phyloP scores from a whole-genome alignment of 345 rosid genomes.

The Melastoma malabathricum region DNA sequence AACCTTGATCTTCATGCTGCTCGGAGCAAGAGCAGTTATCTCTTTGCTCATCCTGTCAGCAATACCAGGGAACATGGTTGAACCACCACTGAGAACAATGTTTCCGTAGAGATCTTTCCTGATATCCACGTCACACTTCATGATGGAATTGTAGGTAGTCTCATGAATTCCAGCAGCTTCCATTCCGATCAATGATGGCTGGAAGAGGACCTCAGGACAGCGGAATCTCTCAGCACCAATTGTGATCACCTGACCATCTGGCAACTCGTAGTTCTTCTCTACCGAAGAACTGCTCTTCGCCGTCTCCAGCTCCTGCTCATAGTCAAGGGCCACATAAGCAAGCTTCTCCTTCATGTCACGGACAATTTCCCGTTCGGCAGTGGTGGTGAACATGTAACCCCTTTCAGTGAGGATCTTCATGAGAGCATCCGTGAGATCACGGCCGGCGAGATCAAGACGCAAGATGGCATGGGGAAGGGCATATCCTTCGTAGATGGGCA shows the following conservation, averaged over 20 bases:
- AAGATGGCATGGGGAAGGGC: slow-evolving; percentile 31
- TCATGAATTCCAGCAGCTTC: slow-evolving; percentile 35
- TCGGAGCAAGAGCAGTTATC: slow-evolving; percentile 31
- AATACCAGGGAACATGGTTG: slow-evolving; percentile 34
- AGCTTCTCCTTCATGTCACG: slow-evolving; percentile 36
- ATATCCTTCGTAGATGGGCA: slow-evolving; percentile 30
- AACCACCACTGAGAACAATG: slow-evolving; percentile 35
- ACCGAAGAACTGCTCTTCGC: slow-evolving; percentile 31
- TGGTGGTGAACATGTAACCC: slow-evolving; percentile 34
- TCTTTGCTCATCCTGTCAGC: slow-evolving; percentile 34
- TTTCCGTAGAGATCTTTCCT: slow-evolving; percentile 31
- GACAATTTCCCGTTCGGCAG: slow-evolving; percentile 35
- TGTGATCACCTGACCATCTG: slow-evolving; percentile 33
- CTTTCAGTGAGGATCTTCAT: slow-evolving; percentile 33
- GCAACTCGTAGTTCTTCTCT: slow-evolving; percentile 32
- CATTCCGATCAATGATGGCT: slow-evolving; percentile 31
- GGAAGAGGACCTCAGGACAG: slow-evolving; percentile 33
- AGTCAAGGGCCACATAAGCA: slow-evolving; percentile 30
- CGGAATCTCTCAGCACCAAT: slow-evolving; percentile 35
- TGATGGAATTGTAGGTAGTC: slow-evolving; percentile 30
- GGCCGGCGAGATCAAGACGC: slow-evolving; percentile 30
- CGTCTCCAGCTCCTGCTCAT: slow-evolving; percentile 26
- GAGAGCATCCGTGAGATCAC: slow-evolving; percentile 28
- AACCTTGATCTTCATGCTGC: slow-evolving; percentile 35
- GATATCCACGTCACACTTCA: slow-evolving; percentile 35